Evolutionary conservation across 495 filamentous ascomycete genomes (phyloP).

Genomic region (Hypomontagnella submonticulosa): DNA sequence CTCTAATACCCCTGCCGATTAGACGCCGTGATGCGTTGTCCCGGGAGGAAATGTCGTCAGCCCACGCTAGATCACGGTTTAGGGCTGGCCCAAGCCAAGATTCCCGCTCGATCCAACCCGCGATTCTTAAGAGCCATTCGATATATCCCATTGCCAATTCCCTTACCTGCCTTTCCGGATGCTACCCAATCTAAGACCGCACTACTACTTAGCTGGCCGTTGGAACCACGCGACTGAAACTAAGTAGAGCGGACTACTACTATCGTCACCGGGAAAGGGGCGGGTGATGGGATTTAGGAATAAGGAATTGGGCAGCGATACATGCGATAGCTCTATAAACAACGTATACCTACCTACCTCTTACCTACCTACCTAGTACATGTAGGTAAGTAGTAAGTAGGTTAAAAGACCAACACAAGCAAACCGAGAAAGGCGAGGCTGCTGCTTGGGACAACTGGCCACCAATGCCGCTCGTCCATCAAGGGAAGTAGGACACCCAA

Average conservation of each 20-base stretch:
- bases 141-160: slow-evolving; percentile 14
- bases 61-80: slow-evolving; percentile 41
- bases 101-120: slow-evolving; percentile 36
- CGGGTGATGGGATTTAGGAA: too few species aligned
- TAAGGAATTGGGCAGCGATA: slow-evolving; percentile 48
- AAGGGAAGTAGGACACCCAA: slow-evolving; percentile 18
- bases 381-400: slow-evolving; percentile 1
- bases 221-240: slow-evolving; percentile 41
- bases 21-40: slow-evolving; percentile 34
- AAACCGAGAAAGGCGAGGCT: slow-evolving; percentile 31
- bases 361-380: too few species aligned
- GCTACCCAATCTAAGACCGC: slow-evolving; percentile 44
- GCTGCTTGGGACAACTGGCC: slow-evolving; percentile 35
- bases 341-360: slow-evolving; percentile 1
- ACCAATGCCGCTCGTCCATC: slow-evolving; percentile 24
- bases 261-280: slow-evolving; percentile 22
- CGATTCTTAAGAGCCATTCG: slow-evolving; percentile 18
- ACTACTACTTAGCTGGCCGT: slow-evolving; percentile 26
- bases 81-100: slow-evolving; percentile 43
- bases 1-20: slow-evolving; percentile 16
- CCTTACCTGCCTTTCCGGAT: slow-evolving; percentile 15
- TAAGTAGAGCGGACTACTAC: slow-evolving; percentile 7
- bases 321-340: slow-evolving; percentile 38
- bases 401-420: neutral
- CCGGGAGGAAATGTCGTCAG: slow-evolving; percentile 36